Evolutionary conservation across 106 monocot genomes (phyloP).

Genomic region (Amphibolis antarctica): DNA sequence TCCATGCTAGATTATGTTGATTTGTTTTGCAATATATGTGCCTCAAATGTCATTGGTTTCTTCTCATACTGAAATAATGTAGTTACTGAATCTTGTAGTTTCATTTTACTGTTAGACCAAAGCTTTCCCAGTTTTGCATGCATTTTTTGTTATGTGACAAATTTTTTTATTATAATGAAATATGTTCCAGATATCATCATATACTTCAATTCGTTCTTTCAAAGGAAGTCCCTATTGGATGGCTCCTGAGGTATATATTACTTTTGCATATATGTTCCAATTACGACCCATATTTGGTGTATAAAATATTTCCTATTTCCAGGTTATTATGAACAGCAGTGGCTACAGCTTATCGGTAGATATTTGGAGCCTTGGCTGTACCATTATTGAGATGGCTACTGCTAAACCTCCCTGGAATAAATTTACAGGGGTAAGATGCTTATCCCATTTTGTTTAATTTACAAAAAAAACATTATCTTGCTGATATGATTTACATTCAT

Average conservation of each 20-base stretch:
- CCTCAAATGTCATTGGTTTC: too few relatives aligned
- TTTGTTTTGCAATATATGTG: too few relatives aligned
- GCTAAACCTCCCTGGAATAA: slow-evolving; percentile 89
- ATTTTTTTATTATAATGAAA: neutral
- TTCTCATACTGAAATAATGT: too few relatives aligned
- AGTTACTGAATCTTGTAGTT: too few relatives aligned
- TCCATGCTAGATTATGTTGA: too few relatives aligned
- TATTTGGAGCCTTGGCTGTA: slow-evolving; percentile 99
- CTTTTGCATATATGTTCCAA: neutral
- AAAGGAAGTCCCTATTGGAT: slow-evolving; percentile 99
- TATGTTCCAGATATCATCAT: slow-evolving; percentile 48
- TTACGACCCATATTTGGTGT: neutral
- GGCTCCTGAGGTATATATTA: slow-evolving; percentile 79
- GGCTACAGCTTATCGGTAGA: slow-evolving; percentile 87
- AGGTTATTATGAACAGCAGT: slow-evolving; percentile 79
- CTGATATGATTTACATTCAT: neutral
- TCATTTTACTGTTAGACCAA: too few relatives aligned
- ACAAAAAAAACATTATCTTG: neutral
- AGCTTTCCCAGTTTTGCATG: too few relatives aligned
- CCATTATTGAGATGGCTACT: slow-evolving; percentile 90
- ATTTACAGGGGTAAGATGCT: slow-evolving; percentile 57
- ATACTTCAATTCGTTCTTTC: slow-evolving; percentile 63
- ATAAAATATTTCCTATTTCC: slow-evolving; percentile 2
- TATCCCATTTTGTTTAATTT: neutral
- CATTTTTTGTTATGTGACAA: too few relatives aligned